Base-by-base conservation (phyloP, 2,329 filamentous ascomycete species). In the Botryotinia globosa region DNA sequence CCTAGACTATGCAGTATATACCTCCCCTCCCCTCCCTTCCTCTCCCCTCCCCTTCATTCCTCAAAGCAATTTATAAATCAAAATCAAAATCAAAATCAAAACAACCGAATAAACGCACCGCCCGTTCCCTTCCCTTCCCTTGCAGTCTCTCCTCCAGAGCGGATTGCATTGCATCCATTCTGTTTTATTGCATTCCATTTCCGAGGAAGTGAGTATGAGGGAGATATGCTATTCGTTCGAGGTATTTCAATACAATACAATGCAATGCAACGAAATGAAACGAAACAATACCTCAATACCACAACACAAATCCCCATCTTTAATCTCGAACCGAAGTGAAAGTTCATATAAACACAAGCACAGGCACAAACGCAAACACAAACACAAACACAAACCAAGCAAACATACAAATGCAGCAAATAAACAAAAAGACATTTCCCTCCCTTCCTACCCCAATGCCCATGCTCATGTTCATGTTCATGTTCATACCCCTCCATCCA, bases 211-310 rank as follows among this genome's bases (percentile, higher is more conserved):
- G 37, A 37, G 12, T 39, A 39, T 39, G 9, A 12, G 25, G 48
- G 6, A 16, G 14, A 54, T n/a, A 7, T 54, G 0, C 5, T 3
- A 3, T 54, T 51, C 5, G 3, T 54, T 54, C 2, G 12, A 54
- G 6, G 14, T 16, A 1, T 0, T 54, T 54, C 0, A 6, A 51
- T 51, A 0, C 10, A n/a, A 42, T 1, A 0, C 44, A 59, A 59
- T 4, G 4, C 32, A 20, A 6, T 8, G 4, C 4, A 66, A 54
- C 5, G 1, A 14, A 34, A n/a, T 7, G 8, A 3, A 37, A 66
- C 25, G 44, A 12, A 51, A 32, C 1, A 10, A 34, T 34, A 2
- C 3, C 32, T 12, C 58, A 39, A 59, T 34, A 37, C 32, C 12
- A 29, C 7, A 18, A 42, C 34, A 25, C 51, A 54, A n/a, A 56